Evolutionary conservation across 352 stramenopile genomes (phyloP).

Genomic region (Phytophthora colocasiae): DNA sequence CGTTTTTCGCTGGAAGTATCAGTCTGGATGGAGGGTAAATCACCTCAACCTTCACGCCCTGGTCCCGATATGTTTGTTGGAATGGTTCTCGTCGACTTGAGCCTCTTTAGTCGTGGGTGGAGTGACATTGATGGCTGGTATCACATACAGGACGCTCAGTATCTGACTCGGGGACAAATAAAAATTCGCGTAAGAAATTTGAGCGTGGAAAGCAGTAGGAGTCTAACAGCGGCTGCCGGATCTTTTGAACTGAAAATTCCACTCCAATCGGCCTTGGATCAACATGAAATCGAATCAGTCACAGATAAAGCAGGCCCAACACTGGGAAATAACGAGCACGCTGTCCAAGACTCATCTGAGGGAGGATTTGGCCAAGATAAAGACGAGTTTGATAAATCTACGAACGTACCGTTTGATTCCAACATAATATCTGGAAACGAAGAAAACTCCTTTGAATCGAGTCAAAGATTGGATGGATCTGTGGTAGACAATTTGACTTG

Average conservation of each 20-base stretch:
- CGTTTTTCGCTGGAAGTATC: conserved; percentile 1
- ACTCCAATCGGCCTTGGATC: background rate
- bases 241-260: background rate
- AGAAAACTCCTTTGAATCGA: background rate
- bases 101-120: conserved; percentile 34
- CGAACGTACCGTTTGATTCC: background rate
- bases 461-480: too few species aligned
- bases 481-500: too few species aligned
- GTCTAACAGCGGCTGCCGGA: background rate
- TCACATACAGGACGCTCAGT: conserved; percentile 32
- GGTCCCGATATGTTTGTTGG: conserved; percentile 19
- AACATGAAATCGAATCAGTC: background rate
- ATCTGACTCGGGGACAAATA: conserved; percentile 35
- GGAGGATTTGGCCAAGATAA: too few species aligned
- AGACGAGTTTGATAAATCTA: background rate
- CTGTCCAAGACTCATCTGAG: background rate
- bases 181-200: conserved; percentile 31
- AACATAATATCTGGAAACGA: background rate
- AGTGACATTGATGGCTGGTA: conserved; percentile 41
- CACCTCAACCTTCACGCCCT: background rate
- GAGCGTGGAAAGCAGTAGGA: background rate
- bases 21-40: conserved; percentile 1
- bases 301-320: background rate
- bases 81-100: conserved; percentile 33
- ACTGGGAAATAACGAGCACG: background rate